Percentiles rank a stretch among this genome's conserved stretches.
phyloP scores from a whole-genome alignment of 2,329 filamentous ascomycete genomes.

The Curvularia sp. region DNA sequence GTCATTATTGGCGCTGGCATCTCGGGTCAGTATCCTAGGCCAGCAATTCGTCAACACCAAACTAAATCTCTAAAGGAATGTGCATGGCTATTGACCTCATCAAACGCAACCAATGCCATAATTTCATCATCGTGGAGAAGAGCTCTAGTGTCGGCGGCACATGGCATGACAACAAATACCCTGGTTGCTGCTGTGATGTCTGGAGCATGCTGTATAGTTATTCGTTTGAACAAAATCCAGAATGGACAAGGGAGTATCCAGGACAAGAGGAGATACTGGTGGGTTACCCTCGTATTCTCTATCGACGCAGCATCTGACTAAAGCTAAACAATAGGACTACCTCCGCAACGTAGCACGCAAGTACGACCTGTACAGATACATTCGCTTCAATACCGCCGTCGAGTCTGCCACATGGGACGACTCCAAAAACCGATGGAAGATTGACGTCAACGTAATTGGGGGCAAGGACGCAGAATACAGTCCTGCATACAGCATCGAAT shows the following conservation, averaged over 20 bases:
- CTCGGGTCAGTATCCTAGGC: constrained; percentile 50
- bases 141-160: constrained; percentile 62
- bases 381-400: constrained; percentile 65
- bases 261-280: constrained; percentile 67
- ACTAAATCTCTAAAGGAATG: constrained; percentile 51
- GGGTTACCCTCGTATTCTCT: constrained; percentile 8
- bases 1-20: constrained; percentile 66
- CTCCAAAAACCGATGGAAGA: constrained; percentile 59
- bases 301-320: background rate
- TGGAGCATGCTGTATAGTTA: constrained; percentile 65
- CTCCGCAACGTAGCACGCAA: constrained; percentile 62
- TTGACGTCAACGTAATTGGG: constrained; percentile 57
- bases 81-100: constrained; percentile 66
- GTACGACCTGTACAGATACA: constrained; percentile 63
- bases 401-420: constrained; percentile 64
- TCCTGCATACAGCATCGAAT: constrained; percentile 60
- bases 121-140: constrained; percentile 66
- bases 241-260: constrained; percentile 66
- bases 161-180: constrained; percentile 65
- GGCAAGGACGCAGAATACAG: constrained; percentile 64
- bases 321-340: constrained; percentile 52
- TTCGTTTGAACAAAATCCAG: constrained; percentile 66
- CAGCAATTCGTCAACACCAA: too few relatives aligned
- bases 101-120: constrained; percentile 59
- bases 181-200: constrained; percentile 64